Percentiles rank a stretch among this genome's conserved stretches.
Conservation (phyloP, 1,139 yeast genomes). For the Zhuliangozyma blackwelliae region DNA sequence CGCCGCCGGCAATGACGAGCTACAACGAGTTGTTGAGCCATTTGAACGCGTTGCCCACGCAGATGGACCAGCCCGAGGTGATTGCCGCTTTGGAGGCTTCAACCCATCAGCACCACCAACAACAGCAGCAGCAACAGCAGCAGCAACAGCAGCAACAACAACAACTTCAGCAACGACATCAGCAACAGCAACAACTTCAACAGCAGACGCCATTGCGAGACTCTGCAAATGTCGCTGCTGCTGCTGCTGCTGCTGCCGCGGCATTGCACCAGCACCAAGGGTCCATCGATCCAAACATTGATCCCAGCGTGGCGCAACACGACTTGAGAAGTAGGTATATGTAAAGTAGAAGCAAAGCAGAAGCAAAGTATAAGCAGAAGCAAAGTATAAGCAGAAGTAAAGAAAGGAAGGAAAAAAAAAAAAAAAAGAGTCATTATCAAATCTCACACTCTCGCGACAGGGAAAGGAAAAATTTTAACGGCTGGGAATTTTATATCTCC, state of each 20-base stretch:
- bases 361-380: too few relatives aligned
- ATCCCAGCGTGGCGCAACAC: slow-evolving; percentile 43
- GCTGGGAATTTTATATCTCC: too few relatives aligned
- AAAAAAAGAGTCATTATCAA: too few relatives aligned
- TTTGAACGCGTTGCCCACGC: too few relatives aligned
- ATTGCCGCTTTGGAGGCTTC: not conserved
- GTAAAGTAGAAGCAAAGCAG: not conserved
- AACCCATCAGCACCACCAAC: slow-evolving; percentile 12
- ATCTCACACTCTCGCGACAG: too few relatives aligned
- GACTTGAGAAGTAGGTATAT: slow-evolving; percentile 16
- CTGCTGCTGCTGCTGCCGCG: slow-evolving; percentile 30
- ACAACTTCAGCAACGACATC: slow-evolving; percentile 13
- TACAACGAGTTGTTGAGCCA: not conserved
- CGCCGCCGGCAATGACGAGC: not conserved
- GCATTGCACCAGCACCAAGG: slow-evolving; percentile 9
- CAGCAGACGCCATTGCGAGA: slow-evolving; percentile 31
- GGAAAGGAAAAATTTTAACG: too few relatives aligned
- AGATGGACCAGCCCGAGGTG: too few relatives aligned
- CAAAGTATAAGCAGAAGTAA: too few relatives aligned
- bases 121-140: slow-evolving; percentile 11
- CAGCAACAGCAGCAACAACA: slow-evolving; percentile 15
- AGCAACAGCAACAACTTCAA: slow-evolving; percentile 13
- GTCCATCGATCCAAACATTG: slow-evolving; percentile 43
- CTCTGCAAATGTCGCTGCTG: slow-evolving; percentile 25
- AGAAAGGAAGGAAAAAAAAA: too few relatives aligned